Evolutionary conservation across 73 alveolate species (phyloP).

Genomic region (Paramecium sonneborni): DNA sequence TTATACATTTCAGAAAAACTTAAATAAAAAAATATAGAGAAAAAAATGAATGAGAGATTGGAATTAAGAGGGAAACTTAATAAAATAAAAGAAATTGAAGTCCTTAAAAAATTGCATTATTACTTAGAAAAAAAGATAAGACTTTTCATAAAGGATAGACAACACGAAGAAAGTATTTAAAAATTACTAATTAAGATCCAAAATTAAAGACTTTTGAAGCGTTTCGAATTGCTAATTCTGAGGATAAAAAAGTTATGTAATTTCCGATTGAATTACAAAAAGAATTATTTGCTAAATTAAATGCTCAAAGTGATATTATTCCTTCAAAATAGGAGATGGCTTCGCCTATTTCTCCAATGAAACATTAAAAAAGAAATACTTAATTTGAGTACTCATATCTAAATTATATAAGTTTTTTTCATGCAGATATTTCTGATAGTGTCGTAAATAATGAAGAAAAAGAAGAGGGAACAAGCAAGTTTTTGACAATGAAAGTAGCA

Average conservation of each 20-base stretch:
- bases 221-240: neutral
- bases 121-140: conserved; percentile 37
- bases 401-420: neutral
- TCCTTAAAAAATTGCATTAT: neutral
- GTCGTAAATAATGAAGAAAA: neutral
- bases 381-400: neutral
- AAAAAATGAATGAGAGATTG: conserved; percentile 12
- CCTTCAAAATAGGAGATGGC: neutral
- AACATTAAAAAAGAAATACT: neutral
- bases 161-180: neutral
- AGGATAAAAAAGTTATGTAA: conserved; percentile 10
- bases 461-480: conserved; percentile 8
- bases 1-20: conserved; percentile 6
- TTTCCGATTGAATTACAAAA: neutral
- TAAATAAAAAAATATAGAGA: conserved; percentile 9
- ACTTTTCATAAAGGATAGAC: neutral
- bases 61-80: conserved; percentile 2
- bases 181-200: neutral
- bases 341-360: neutral
- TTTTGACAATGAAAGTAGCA: conserved; percentile 27
- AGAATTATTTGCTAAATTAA: neutral
- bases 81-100: conserved; percentile 21
- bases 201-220: neutral
- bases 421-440: neutral
- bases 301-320: neutral